Evolutionary conservation across 2,329 filamentous ascomycete species (phyloP).

Genomic region (Pseudogymnoascus sp.): DNA sequence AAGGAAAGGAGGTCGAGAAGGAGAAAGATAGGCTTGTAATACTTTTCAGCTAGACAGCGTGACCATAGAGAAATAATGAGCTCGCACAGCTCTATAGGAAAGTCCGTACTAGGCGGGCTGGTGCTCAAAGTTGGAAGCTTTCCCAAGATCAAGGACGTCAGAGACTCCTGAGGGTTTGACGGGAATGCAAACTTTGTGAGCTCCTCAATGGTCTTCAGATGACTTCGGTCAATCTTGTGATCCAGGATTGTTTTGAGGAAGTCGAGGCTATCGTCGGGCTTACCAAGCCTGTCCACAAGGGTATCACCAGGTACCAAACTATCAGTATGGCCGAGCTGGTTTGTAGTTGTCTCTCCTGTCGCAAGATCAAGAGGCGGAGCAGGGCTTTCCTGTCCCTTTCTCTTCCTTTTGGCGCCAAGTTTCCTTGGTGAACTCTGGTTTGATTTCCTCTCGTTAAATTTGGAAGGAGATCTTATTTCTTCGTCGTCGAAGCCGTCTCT

Average conservation of each 20-base stretch:
- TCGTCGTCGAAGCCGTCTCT: constrained; percentile 68
- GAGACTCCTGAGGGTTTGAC: constrained; percentile 52
- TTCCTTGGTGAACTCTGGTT: constrained; percentile 53
- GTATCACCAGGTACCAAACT: constrained; percentile 24
- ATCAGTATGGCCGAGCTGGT: constrained; percentile 11
- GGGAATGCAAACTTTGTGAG: constrained; percentile 59
- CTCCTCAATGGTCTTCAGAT: constrained; percentile 59
- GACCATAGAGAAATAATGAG: constrained; percentile 62
- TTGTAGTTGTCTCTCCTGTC: not conserved
- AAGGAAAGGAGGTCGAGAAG: constrained; percentile 59
- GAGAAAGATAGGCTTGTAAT: constrained; percentile 55
- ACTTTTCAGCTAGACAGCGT: constrained; percentile 55
- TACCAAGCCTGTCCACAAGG: constrained; percentile 32
- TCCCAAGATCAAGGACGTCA: constrained; percentile 62
- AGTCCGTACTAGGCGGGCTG: constrained; percentile 41
- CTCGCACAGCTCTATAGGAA: constrained; percentile 56
- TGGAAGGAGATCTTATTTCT: constrained; percentile 46
- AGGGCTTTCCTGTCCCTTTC: constrained; percentile 19
- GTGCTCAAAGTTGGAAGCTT: constrained; percentile 53
- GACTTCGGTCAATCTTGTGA: constrained; percentile 34
- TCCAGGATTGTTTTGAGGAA: constrained; percentile 30
- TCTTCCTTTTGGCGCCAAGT: constrained; percentile 52
- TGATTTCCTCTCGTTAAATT: constrained; percentile 27
- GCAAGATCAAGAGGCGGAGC: not conserved
- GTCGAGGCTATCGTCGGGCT: constrained; percentile 36